A percentile compares a stretch with the other conserved stretches of the same genome.
These are phyloP conservation scores for Termitomyces sp. DNA, from an alignment of 768 basidiomycete species.

Conservation along the genomic window DNA sequence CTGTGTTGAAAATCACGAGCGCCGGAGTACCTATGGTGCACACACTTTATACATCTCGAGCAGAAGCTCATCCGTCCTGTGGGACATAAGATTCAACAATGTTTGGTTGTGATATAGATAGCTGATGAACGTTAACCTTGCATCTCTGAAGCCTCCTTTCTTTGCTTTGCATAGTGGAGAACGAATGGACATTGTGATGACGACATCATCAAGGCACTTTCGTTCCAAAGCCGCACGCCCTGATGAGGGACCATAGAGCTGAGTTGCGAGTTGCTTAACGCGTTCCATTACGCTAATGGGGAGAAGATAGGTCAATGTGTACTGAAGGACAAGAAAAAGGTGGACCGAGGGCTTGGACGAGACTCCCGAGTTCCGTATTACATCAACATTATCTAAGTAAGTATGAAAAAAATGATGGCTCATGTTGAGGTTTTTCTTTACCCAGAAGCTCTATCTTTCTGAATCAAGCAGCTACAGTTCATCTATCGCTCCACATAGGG, in stretches of 20 bases:
- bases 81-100: background rate
- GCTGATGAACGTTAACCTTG: slow-evolving; percentile 48
- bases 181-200: slow-evolving; percentile 78
- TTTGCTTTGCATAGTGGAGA: slow-evolving; percentile 75
- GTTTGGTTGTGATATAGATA: background rate
- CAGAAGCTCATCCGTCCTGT: slow-evolving; percentile 75
- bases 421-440: too few relatives aligned
- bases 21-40: background rate
- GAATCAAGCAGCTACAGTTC: too few relatives aligned
- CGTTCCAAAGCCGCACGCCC: slow-evolving; percentile 51
- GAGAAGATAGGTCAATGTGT: background rate
- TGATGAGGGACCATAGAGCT: slow-evolving; percentile 39
- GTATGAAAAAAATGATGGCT: too few relatives aligned
- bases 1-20: slow-evolving; percentile 2
- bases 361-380: too few relatives aligned
- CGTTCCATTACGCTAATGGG: slow-evolving; percentile 46
- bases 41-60: slow-evolving; percentile 75
- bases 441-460: too few relatives aligned
- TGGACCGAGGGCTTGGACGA: too few relatives aligned
- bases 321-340: background rate
- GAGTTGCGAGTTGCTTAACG: slow-evolving; percentile 62
- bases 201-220: slow-evolving; percentile 73
- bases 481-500: too few relatives aligned
- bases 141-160: slow-evolving; percentile 75
- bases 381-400: too few relatives aligned